Evolutionary conservation across 2,329 filamentous ascomycete genomes (phyloP), one percentile per base, ranked within the genome.

Genomic region (Apiospora arundinis): DNA sequence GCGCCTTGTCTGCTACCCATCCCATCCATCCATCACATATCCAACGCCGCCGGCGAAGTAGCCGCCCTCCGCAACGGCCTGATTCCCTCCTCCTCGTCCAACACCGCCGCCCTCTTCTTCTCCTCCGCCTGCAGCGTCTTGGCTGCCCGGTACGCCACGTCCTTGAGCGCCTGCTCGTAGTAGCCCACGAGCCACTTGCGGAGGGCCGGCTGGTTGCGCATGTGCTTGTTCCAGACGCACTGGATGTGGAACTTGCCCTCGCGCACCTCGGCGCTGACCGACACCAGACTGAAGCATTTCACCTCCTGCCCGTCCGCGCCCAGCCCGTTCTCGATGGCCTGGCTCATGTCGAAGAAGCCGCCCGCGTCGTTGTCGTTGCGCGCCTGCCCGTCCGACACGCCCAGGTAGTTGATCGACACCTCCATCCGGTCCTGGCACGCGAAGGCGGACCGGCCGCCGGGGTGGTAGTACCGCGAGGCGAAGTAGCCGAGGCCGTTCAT

Each of bases 401-500:
- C 69, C 23, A 70, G 65, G 69, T 70, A 70, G 65, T 70, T 68
- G 65, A 70, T 42, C 25, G 69, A 70, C 9, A 70, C 65, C 21
- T 70, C 69, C 63, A 70, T 68, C 4, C 44, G 18, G 42, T 70
- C 69, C 23, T 70, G 63, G 14, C 69, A 49, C 32, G 46, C 63
- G 37, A 70, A 68, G 3, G 63, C 63, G 25, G 65, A 28, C n/a
- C 45, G 63, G 23, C 69, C 63, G 14, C 37, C 69, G 8, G 60
- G 69, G 60, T 70, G 63, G 48, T 68, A 60, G 48, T 68, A 70
- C 16, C 69, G 65, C 32, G 69, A 70, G 21, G 69, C 69, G 37
- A 70, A 70, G 18, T 70, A 70, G 11, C 63, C 69, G 32, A 67
- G 69, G 37, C 69, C 69, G 37, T 70, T 70, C 63, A 68, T 68